Percentiles rank a stretch among this genome's conserved stretches.
Evolutionary conservation across 2,329 filamentous ascomycete genomes (phyloP).

Genomic region (Rachicladosporium sp.): DNA sequence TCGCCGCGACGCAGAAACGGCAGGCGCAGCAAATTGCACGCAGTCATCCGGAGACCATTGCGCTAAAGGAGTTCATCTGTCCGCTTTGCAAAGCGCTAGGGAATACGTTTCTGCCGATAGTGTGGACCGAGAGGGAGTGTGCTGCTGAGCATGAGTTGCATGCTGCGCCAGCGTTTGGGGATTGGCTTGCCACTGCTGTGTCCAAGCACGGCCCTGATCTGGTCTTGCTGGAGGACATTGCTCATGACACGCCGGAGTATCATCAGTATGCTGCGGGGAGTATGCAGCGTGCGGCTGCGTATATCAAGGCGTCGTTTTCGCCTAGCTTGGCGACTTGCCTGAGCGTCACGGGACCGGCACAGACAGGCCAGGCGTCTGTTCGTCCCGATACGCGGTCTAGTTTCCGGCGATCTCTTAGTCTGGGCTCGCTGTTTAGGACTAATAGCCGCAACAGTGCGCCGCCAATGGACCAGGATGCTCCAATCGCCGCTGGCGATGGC

Average conservation of each 20-base stretch:
- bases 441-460: conserved; percentile 3
- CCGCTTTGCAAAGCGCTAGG: conserved; percentile 93
- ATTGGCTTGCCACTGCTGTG: conserved; percentile 50
- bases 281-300: conserved; percentile 14
- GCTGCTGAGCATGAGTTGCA: conserved; percentile 57
- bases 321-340: conserved; percentile 14
- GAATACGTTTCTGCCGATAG: conserved; percentile 85
- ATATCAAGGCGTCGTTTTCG: conserved; percentile 18
- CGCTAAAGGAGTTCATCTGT: conserved; percentile 82
- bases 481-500: too few species aligned
- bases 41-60: conserved; percentile 75
- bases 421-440: conserved; percentile 8
- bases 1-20: conserved; percentile 67
- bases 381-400: not conserved
- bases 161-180: conserved; percentile 45
- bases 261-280: conserved; percentile 20
- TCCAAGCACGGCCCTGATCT: conserved; percentile 37
- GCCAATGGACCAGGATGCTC: not conserved
- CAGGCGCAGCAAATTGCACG: conserved; percentile 88
- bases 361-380: not conserved
- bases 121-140: conserved; percentile 84
- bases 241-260: conserved; percentile 10
- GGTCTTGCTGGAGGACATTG: conserved; percentile 34
- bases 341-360: not conserved
- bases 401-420: conserved; percentile 9